Evolutionary conservation across 352 stramenopile species (phyloP).

Genomic region (Pythium periplocum): DNA sequence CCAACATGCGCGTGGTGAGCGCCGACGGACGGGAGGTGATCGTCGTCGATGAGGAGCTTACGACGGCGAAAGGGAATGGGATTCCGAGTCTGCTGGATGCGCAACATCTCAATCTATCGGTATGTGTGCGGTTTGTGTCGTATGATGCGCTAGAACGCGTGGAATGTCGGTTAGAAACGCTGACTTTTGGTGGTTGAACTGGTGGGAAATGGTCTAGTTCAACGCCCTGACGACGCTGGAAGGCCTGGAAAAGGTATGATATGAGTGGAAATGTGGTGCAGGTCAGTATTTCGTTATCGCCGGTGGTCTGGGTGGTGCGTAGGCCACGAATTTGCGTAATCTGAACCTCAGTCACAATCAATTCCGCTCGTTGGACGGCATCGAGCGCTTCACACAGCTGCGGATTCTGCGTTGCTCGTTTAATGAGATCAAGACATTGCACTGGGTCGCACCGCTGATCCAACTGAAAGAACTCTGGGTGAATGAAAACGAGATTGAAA

Average conservation of each 20-base stretch:
- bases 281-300: too few relatives aligned
- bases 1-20: constrained; percentile 33
- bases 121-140: constrained; percentile 13
- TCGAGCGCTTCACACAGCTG: constrained; percentile 34
- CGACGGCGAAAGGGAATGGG: constrained; percentile 20
- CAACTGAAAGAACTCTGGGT: constrained; percentile 56
- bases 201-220: constrained; percentile 32
- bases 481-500: constrained; percentile 48
- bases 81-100: constrained; percentile 8
- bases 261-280: too few relatives aligned
- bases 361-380: constrained; percentile 35
- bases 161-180: not conserved
- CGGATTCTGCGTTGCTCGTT: constrained; percentile 45
- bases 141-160: too few relatives aligned
- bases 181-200: not conserved
- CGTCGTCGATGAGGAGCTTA: constrained; percentile 47
- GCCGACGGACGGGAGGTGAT: constrained; percentile 38
- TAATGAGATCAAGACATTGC: constrained; percentile 52
- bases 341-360: constrained; percentile 65
- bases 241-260: constrained; percentile 36
- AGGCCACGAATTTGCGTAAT: constrained; percentile 38
- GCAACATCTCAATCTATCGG: constrained; percentile 61
- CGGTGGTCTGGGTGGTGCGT: not conserved
- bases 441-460: constrained; percentile 25
- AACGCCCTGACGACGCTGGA: constrained; percentile 40